A percentile compares a stretch with the other conserved stretches of the same genome.
Conservation (phyloP, 306 rosid species). For the Rubus parviflorus region DNA sequence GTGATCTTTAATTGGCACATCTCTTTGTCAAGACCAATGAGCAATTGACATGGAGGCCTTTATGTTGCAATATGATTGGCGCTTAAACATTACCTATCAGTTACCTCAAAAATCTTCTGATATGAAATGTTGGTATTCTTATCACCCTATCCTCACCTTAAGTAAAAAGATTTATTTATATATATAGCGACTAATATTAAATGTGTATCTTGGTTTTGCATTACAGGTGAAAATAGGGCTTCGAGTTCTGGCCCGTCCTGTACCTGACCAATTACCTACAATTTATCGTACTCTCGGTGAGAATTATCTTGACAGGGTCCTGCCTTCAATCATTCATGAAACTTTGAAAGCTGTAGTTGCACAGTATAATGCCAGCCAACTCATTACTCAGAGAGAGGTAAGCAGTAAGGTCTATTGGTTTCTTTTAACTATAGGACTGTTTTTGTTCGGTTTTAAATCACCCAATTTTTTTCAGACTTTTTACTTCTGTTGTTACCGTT, state of each 20-base stretch:
- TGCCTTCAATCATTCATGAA: conserved; percentile 82
- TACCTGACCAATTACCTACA: conserved; percentile 65
- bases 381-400: conserved; percentile 92
- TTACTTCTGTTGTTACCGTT: not conserved
- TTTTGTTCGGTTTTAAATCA: not conserved
- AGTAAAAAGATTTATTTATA: not conserved
- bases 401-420: conserved; percentile 1
- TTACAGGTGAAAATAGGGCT: conserved; percentile 75
- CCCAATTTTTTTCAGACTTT: not conserved
- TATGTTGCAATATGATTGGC: not conserved
- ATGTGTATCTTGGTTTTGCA: conserved; percentile 13
- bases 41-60: not conserved
- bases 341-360: conserved; percentile 91
- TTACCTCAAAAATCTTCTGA: not conserved
- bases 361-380: conserved; percentile 86
- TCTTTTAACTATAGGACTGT: not conserved
- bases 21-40: not conserved
- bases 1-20: not conserved
- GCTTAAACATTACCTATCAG: not conserved
- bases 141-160: not conserved
- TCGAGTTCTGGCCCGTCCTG: conserved; percentile 77
- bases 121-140: not conserved
- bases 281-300: conserved; percentile 72
- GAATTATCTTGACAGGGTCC: conserved; percentile 67
- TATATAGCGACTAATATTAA: not conserved